Evolutionary conservation across 2,329 filamentous ascomycete species (phyloP).

Genomic region (Aureobasidium sp.): DNA sequence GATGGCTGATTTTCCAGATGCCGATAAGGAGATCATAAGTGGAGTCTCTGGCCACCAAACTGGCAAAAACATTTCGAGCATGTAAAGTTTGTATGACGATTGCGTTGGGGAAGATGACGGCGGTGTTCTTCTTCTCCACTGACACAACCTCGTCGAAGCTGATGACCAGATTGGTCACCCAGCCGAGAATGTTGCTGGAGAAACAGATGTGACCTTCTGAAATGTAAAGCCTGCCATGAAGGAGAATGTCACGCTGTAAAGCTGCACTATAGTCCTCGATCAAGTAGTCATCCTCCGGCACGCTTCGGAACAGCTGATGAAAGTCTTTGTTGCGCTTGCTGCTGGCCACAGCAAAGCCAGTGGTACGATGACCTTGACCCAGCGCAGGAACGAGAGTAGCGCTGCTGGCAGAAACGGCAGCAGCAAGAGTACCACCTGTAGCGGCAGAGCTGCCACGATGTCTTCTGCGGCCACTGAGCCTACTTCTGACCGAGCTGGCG

Average conservation of each 20-base stretch:
- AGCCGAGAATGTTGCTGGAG: slow-evolving; percentile 96
- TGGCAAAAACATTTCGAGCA: slow-evolving; percentile 91
- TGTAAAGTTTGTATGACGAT: slow-evolving; percentile 95
- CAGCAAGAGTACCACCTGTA: slow-evolving; percentile 56
- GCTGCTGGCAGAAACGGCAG: slow-evolving; percentile 63
- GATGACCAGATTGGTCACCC: slow-evolving; percentile 95
- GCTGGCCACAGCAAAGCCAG: slow-evolving; percentile 90
- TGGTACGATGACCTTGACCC: slow-evolving; percentile 63
- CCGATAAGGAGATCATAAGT: slow-evolving; percentile 96
- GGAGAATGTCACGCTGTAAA: slow-evolving; percentile 86
- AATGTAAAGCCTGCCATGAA: slow-evolving; percentile 88
- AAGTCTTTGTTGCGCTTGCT: slow-evolving; percentile 96
- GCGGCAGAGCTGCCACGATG: slow-evolving; percentile 72
- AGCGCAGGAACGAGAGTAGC: slow-evolving; percentile 56
- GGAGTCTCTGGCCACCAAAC: slow-evolving; percentile 85
- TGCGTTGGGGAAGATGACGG: slow-evolving; percentile 91
- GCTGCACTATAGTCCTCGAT: slow-evolving; percentile 99
- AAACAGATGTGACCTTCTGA: slow-evolving; percentile 98
- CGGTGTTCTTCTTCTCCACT: slow-evolving; percentile 93
- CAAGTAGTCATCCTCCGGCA: slow-evolving; percentile 93
- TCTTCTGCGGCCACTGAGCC: slow-evolving; percentile 47
- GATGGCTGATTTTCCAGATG: slow-evolving; percentile 96
- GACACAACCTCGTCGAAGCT: slow-evolving; percentile 97
- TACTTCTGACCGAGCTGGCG: slow-evolving; percentile 44
- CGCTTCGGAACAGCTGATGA: slow-evolving; percentile 86